A percentile compares a stretch with the other conserved stretches of the same genome.
Conservation (phyloP, 1,284 basidiomycete genomes). For the Cystobasidium slooffiae region DNA sequence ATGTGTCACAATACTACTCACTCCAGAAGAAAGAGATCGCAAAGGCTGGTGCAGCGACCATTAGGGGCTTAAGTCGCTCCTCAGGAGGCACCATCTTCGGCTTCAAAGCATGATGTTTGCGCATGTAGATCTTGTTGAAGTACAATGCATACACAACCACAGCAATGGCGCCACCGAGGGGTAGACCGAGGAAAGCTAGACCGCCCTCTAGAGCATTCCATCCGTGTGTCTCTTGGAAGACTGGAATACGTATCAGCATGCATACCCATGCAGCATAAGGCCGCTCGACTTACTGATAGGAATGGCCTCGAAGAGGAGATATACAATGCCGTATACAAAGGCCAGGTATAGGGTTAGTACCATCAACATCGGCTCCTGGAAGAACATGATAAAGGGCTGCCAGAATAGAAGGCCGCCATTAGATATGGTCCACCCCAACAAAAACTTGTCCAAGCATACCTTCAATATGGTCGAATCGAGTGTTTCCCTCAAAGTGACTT, state of each 20-base stretch:
- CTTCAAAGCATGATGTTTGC: conserved; percentile 44
- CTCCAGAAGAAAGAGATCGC: conserved; percentile 58
- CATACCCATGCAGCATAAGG: no score
- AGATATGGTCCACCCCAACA: no score
- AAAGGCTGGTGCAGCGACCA: conserved; percentile 55
- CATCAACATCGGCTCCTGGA: conserved; percentile 76
- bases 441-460: no score
- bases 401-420: no score
- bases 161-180: conserved; percentile 52
- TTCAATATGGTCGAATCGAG: conserved; percentile 61
- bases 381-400: conserved; percentile 57
- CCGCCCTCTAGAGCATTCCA: conserved; percentile 61
- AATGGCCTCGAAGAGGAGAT: conserved; percentile 31
- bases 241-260: conserved; percentile 7
- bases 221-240: conserved; percentile 60
- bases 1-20: no score
- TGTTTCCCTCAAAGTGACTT: conserved; percentile 52
- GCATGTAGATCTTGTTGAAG: conserved; percentile 51
- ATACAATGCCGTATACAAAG: conserved; percentile 66
- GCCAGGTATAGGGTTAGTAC: conserved; percentile 62
- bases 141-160: conserved; percentile 51
- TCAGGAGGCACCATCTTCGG: conserved; percentile 53
- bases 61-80: conserved; percentile 50
- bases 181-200: conserved; percentile 61
- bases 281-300: conserved; percentile 33